Percentiles rank a stretch among this genome's conserved stretches.
phyloP scores from a whole-genome alignment of 2,329 filamentous ascomycete genomes.

The Leptographium wingfieldii region DNA sequence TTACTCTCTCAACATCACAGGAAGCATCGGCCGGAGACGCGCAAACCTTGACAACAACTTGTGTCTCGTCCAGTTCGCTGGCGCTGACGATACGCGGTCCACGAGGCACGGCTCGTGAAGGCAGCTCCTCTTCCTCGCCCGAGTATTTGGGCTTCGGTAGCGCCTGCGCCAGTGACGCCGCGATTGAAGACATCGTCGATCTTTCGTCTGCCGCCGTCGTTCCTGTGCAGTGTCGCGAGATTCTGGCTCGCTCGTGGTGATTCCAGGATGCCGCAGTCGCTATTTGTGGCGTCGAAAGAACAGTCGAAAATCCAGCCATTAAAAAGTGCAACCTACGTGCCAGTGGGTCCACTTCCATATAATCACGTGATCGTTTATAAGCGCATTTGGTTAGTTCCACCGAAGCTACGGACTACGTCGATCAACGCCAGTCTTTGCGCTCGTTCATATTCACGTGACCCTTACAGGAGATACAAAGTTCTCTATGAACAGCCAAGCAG shows the following conservation, averaged over 20 bases:
- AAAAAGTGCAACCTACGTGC: not conserved
- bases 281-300: not conserved
- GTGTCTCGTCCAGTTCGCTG: constrained; percentile 69
- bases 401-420: no score
- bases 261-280: not conserved
- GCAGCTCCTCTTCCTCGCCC: constrained; percentile 74
- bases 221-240: not conserved
- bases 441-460: not conserved
- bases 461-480: not conserved
- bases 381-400: not conserved
- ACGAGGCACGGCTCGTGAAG: constrained; percentile 56
- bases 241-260: not conserved
- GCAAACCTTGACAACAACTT: constrained; percentile 64
- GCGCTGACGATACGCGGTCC: constrained; percentile 74
- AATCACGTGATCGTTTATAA: not conserved
- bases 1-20: not conserved
- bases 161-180: constrained; percentile 61
- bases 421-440: no score
- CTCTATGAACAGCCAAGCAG: not conserved
- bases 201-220: not conserved
- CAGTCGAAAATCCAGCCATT: not conserved
- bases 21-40: not conserved
- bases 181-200: constrained; percentile 48
- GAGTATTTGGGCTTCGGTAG: constrained; percentile 86
- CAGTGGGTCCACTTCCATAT: not conserved